These are phyloP conservation scores for Erysimum cheiranthoides DNA, from an alignment of 345 rosid species.

Conservation along the genomic window DNA sequence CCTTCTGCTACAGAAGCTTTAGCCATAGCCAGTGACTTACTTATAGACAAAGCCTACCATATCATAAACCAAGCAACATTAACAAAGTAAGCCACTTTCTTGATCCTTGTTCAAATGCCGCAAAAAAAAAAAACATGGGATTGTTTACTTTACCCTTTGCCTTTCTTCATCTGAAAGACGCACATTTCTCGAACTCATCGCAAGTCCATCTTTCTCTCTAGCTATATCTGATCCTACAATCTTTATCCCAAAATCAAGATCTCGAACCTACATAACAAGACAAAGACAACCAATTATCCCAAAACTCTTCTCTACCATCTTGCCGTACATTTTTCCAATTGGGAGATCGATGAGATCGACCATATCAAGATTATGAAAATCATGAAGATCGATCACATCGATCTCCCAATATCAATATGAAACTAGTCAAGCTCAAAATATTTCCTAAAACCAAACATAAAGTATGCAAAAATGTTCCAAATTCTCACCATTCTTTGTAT, in stretches of 20 bases:
- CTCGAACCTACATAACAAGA: slow-evolving; percentile 58
- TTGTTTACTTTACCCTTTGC: slow-evolving; percentile 53
- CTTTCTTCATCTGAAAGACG: slow-evolving; percentile 71
- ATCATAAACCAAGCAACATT: neutral
- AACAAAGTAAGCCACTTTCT: slow-evolving; percentile 4
- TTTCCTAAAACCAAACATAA: neutral
- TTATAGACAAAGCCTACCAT: slow-evolving; percentile 83
- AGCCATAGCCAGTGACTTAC: slow-evolving; percentile 61
- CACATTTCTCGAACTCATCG: slow-evolving; percentile 90
- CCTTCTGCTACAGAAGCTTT: slow-evolving; percentile 60
- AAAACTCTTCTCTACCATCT: too few relatives aligned
- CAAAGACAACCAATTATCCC: too few relatives aligned
- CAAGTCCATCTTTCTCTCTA: slow-evolving; percentile 83
- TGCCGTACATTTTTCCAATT: too few relatives aligned
- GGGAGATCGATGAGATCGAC: too few relatives aligned
- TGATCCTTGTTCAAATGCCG: neutral
- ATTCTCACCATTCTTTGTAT: slow-evolving; percentile 68
- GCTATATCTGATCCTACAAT: slow-evolving; percentile 72
- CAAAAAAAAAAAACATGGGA: neutral
- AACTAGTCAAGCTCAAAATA: too few relatives aligned
- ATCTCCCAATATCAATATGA: too few relatives aligned
- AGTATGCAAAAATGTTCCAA: neutral
- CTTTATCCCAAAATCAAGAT: slow-evolving; percentile 78
- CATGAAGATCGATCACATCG: too few relatives aligned
- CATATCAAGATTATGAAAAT: too few relatives aligned